Percentiles rank a stretch among this genome's conserved stretches.
These are phyloP conservation scores for Phylloporus sp. DNA, from an alignment of 768 basidiomycete species.

Conservation along the genomic window DNA sequence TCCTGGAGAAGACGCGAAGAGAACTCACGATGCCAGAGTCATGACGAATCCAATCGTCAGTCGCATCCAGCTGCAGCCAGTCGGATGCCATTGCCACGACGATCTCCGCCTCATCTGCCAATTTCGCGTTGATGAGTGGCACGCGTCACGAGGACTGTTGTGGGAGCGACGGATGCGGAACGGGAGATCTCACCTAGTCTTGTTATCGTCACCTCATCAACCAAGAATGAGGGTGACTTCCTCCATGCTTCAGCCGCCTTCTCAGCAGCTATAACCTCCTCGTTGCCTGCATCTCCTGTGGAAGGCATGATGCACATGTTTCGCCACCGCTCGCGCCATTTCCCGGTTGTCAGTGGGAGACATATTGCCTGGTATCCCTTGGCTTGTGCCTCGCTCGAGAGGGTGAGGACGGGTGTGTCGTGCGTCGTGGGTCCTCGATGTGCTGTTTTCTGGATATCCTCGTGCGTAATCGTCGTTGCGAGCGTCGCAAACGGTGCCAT, in stretches of 20 bases:
- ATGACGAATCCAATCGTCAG: slow-evolving; percentile 90
- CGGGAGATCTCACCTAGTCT: slow-evolving; percentile 51
- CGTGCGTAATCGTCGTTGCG: slow-evolving; percentile 25
- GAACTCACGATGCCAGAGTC: slow-evolving; percentile 87
- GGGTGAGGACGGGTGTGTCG: slow-evolving; percentile 46
- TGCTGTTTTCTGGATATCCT: slow-evolving; percentile 37
- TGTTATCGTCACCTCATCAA: slow-evolving; percentile 86
- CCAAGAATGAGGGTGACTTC: slow-evolving; percentile 67
- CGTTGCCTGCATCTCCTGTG: slow-evolving; percentile 32
- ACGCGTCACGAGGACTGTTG: slow-evolving; percentile 10
- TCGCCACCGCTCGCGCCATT: slow-evolving; percentile 86
- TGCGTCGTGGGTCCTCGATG: slow-evolving; percentile 21
- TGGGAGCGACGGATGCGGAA: slow-evolving; percentile 9
- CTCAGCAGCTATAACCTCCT: slow-evolving; percentile 44
- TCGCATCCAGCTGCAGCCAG: slow-evolving; percentile 92
- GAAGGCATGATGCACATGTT: slow-evolving; percentile 75
- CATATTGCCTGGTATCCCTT: slow-evolving; percentile 75
- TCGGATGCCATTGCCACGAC: slow-evolving; percentile 79
- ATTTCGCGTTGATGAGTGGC: slow-evolving; percentile 12
- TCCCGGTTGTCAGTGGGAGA: slow-evolving; percentile 82
- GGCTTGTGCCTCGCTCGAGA: slow-evolving; percentile 46
- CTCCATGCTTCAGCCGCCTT: slow-evolving; percentile 84
- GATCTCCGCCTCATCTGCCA: slow-evolving; percentile 66
- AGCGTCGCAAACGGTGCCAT: slow-evolving; percentile 29
- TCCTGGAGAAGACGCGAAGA: slow-evolving; percentile 5